A percentile compares a stretch with the other conserved stretches of the same genome.
Evolutionary conservation across 139 green algal species (phyloP).

Genomic region (Trebouxia sp.): DNA sequence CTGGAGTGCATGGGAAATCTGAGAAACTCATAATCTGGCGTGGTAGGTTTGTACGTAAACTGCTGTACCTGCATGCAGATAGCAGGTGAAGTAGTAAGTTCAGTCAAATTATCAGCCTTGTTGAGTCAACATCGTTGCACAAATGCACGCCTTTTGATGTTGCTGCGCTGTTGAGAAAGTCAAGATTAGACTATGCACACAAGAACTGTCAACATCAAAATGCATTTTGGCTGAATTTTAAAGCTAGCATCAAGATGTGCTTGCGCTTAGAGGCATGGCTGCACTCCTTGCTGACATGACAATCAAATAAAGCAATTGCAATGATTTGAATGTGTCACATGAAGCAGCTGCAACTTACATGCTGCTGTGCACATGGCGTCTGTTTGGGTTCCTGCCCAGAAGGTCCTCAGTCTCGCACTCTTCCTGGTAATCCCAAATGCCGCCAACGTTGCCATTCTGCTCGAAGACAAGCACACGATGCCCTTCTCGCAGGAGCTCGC

Average conservation of each 20-base stretch:
- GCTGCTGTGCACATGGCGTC: constrained; percentile 50
- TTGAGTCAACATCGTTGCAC: too few species aligned
- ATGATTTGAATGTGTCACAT: too few species aligned
- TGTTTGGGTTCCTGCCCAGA: constrained; percentile 33
- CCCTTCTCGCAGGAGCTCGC: constrained; percentile 63
- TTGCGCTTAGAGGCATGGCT: not conserved
- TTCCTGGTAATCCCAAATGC: constrained; percentile 64
- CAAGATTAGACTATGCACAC: too few species aligned
- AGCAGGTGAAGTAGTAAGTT: not conserved
- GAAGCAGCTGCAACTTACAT: constrained; percentile 60
- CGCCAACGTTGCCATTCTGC: constrained; percentile 51
- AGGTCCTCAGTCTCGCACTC: constrained; percentile 39
- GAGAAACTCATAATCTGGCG: constrained; percentile 75
- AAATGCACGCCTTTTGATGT: too few species aligned
- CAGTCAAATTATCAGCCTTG: too few species aligned
- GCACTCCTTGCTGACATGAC: too few species aligned
- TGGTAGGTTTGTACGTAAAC: constrained; percentile 78
- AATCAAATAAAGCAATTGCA: too few species aligned
- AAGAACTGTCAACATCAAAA: too few species aligned
- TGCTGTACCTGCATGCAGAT: constrained; percentile 59
- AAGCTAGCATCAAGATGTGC: too few species aligned
- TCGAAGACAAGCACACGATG: constrained; percentile 71
- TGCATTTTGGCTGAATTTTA: too few species aligned
- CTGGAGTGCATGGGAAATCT: constrained; percentile 64
- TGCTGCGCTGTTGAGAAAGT: too few species aligned